Base-by-base conservation (phyloP, 768 basidiomycete species). In the Tylopilus intermedius region DNA sequence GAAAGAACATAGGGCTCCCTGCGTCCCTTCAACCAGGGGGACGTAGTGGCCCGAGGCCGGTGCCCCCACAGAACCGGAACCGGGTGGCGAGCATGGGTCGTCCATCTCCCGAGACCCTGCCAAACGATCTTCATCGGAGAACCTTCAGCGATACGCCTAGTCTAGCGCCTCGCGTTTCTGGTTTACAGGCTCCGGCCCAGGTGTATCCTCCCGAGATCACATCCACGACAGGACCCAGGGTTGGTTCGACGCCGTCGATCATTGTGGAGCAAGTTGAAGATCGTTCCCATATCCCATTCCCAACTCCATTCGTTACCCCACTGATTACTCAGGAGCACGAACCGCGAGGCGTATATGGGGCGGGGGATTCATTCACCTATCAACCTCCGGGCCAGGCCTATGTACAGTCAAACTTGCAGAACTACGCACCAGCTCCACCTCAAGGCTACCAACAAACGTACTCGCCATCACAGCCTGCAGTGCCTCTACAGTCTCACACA, bases 21-120 rank as follows among this genome's bases (percentile, higher is more conserved):
- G 62, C 71, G 1, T 65, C 73, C 30, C 70, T 81, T n/a, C 76
- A 76, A 33, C 73, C 79, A 14, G 70, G 74, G 48, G 60, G 64
- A 9, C 56, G 61, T 37, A 45, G 46, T 21, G 55, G 62, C 32
- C 54, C 56, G 11, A 53, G 67, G 53, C 50, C 67, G 35, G 48
- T 45, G 42, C 66, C 21, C 8, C 47, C 49, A 44, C 62, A 45
- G 44, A 61, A 44, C 49, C 59, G 61, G 44, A 45, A 49, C 30
- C 38, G 47, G 27, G 49, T 45, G 39, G 51, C 43, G 29, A 57
- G 51, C 53, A 45, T 15, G 29, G 56, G 42, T 37, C 60, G 26
- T 24, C 47, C 35, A 44, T 44, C 55, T 26, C 54, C 52, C 1
- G 62, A 59, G 22, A 21, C 29, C n/a, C 45, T 50, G 44, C 44